Evolutionary conservation across 140 eudicot species (phyloP).

Genomic region (Flaveria floridana): DNA sequence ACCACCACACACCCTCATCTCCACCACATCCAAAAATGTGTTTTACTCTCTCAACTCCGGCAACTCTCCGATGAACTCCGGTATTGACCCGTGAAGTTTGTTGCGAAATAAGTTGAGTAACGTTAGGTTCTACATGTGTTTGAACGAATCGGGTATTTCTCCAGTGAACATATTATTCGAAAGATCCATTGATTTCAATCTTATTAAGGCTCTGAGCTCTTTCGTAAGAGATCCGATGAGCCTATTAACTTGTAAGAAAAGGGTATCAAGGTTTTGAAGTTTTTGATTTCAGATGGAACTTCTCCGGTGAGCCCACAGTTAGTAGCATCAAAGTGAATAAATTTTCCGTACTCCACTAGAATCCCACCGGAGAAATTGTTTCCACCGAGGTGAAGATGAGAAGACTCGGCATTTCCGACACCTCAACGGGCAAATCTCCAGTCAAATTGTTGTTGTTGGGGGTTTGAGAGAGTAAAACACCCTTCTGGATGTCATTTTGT

Average conservation of each 20-base stretch:
- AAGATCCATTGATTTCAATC: slow-evolving; percentile 47
- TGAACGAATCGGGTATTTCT: slow-evolving; percentile 42
- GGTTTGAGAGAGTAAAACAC: no score
- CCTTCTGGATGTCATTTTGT: no score
- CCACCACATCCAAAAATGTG: no score
- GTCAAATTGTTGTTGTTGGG: slow-evolving; percentile 59
- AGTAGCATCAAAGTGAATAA: slow-evolving; percentile 48
- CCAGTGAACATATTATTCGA: slow-evolving; percentile 48
- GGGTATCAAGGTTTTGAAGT: slow-evolving; percentile 49
- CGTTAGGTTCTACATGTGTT: slow-evolving; percentile 3
- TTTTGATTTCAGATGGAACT: slow-evolving; percentile 47
- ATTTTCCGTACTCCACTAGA: slow-evolving; percentile 64
- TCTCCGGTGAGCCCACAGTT: slow-evolving; percentile 53
- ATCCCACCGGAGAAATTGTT: slow-evolving; percentile 61
- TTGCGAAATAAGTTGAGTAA: slow-evolving; percentile 40
- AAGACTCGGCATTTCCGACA: slow-evolving; percentile 41
- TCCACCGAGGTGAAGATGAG: slow-evolving; percentile 76
- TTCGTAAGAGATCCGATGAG: slow-evolving; percentile 36
- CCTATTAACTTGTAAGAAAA: slow-evolving; percentile 49
- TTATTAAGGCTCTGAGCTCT: slow-evolving; percentile 40
- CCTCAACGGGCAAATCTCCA: slow-evolving; percentile 49
- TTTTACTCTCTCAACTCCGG: slow-evolving; percentile 29
- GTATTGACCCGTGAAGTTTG: slow-evolving; percentile 55
- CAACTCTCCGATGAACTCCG: slow-evolving; percentile 45
- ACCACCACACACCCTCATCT: no score